A percentile compares a stretch with the other conserved stretches of the same genome.
These are phyloP conservation scores for Neurospora hispaniola DNA, from an alignment of 495 filamentous ascomycete species.

Conservation along the genomic window DNA sequence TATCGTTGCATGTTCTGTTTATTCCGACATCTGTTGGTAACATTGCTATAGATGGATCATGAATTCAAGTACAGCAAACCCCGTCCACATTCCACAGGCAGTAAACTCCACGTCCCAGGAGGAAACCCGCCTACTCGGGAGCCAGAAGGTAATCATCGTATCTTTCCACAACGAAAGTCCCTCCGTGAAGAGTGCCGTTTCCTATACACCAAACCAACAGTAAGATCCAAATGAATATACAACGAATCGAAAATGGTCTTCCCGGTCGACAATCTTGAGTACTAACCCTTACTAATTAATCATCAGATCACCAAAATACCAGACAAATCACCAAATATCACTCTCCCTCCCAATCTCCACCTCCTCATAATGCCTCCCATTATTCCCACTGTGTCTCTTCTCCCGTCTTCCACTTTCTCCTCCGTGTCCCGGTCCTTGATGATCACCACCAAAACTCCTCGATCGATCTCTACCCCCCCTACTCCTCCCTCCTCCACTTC, in stretches of 20 bases:
- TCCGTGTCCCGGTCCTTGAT: neutral
- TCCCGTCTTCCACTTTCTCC: neutral
- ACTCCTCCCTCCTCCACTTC: neutral
- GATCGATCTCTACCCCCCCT: neutral
- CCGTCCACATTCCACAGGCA: neutral
- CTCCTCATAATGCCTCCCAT: conserved; percentile 13
- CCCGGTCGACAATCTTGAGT: neutral
- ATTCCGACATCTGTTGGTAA: neutral
- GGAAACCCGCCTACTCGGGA: conserved; percentile 7
- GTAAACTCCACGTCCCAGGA: conserved; percentile 3
- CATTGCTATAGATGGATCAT: neutral
- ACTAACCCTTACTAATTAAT: too few relatives aligned
- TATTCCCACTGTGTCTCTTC: neutral
- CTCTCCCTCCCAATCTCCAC: conserved; percentile 16
- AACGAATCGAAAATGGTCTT: neutral
- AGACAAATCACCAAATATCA: conserved; percentile 17
- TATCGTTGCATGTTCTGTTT: neutral
- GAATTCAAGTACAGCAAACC: neutral
- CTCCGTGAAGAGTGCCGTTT: neutral
- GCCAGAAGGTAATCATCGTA: neutral
- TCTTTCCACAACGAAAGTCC: neutral
- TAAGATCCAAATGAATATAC: neutral
- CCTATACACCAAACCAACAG: neutral
- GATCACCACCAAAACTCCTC: neutral
- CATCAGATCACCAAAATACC: neutral